Evolutionary conservation across 2,329 filamentous ascomycete species (phyloP), one percentile per base, ranked within the genome.

Genomic region (Aspergillus arachidicola): DNA sequence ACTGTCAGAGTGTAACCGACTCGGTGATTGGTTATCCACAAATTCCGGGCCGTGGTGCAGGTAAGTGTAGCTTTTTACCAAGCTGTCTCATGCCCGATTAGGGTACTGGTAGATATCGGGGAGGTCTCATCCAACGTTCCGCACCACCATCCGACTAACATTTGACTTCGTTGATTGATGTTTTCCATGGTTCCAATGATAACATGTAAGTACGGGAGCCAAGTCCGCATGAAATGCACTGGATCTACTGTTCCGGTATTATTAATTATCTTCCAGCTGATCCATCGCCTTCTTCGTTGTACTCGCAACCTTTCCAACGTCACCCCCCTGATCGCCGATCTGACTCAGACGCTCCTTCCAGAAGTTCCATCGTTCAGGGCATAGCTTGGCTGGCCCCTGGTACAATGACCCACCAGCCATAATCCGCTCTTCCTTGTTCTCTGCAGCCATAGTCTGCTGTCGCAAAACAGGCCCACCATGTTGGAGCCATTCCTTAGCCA

Each of bases 341-440:
- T 55, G 11, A 19, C 23, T 53, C 28, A 67, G 51, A 19, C 63
- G 58, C 34, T 46, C 43, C 57, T 63, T 65, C 65, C 65, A 67
- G 46, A 67, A 67, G 1, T 23, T 19, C 63, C 65, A 67, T 36
- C 65, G 51, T 57, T 61, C 63, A 38, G 34, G 7, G 26, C 58
- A 60, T n/a, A 65, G 11, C 28, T 51, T 48, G 2, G 23, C 50
- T 12, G 59, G 61, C 41, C 65, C 63, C 19, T 55, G 34, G 43
- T 63, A 67, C 36, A 65, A 36, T 1, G 58, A 3, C 9, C 65
- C 65, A 28, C 50, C 58, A 32, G 26, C 45, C 55, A 63, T 32
- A 21, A 50, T 32, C 12, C 53, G 57, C 26, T 58, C 45, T 48
- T 36, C 60, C 26, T 59, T 46, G 26, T 54, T 30, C 10, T 59